Percentiles rank a stretch among this genome's conserved stretches.
Conservation (phyloP, 495 filamentous ascomycete species). For the Trichoderma erinaceum region DNA sequence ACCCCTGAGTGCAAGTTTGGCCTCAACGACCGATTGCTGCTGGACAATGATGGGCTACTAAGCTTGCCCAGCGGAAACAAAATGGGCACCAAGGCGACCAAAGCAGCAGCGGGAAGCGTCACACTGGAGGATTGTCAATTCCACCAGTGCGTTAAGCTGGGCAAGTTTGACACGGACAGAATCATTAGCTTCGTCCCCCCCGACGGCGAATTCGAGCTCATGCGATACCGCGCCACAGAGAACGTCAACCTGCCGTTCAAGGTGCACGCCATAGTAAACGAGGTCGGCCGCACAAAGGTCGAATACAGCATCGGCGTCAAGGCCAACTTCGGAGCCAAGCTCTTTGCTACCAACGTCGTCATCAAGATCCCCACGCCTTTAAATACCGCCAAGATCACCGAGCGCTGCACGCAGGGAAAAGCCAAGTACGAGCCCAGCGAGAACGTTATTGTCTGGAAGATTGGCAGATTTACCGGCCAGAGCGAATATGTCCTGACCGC, state of each 20-base stretch:
- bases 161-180: conserved; percentile 93
- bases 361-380: conserved; percentile 92
- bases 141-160: conserved; percentile 97
- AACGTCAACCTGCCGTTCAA: conserved; percentile 99
- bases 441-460: conserved; percentile 99
- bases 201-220: conserved; percentile 97
- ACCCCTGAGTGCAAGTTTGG: conserved; percentile 99
- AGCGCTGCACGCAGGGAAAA: conserved; percentile 88
- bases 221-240: conserved; percentile 99
- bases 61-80: conserved; percentile 63
- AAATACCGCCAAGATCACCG: conserved; percentile 92
- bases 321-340: conserved; percentile 91
- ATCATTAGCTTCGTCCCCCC: conserved; percentile 98
- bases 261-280: conserved; percentile 96
- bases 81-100: conserved; percentile 75
- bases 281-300: conserved; percentile 94
- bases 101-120: conserved; percentile 91
- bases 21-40: conserved; percentile 87
- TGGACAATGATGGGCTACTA: conserved; percentile 69
- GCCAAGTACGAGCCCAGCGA: conserved; percentile 98
- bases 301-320: conserved; percentile 98
- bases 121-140: conserved; percentile 98
- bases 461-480: conserved; percentile 90
- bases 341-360: conserved; percentile 97
- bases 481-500: conserved; percentile 91